phyloP scores from a whole-genome alignment of 108 stramenopile species.

The Stephanodiscus triporus region DNA sequence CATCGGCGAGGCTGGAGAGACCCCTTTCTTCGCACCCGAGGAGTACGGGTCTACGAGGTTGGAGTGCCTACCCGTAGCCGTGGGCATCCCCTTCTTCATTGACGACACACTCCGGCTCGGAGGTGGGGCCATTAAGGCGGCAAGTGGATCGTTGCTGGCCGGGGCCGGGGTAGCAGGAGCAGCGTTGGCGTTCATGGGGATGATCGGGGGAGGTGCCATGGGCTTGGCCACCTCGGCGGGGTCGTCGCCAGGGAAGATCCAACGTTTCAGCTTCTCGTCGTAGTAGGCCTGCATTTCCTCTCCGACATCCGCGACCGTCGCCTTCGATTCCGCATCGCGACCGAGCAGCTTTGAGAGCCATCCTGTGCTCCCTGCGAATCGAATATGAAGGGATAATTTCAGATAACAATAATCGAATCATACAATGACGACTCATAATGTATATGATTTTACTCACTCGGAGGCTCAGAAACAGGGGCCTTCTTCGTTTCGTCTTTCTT shows the following conservation, averaged over 20 bases:
- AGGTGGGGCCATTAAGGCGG: conserved; percentile 92
- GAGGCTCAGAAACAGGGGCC: conserved; percentile 47
- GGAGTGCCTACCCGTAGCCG: conserved; percentile 32
- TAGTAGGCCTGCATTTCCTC: conserved; percentile 85
- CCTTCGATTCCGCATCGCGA: conserved; percentile 66
- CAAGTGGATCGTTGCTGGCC: conserved; percentile 77
- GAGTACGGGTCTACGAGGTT: conserved; percentile 32
- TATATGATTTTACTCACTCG: conserved; percentile 29
- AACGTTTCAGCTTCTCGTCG: conserved; percentile 50
- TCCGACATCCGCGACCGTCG: conserved; percentile 67
- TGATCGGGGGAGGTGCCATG: conserved; percentile 81
- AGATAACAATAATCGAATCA: neutral
- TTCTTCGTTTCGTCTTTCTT: conserved; percentile 28
- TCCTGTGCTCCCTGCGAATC: conserved; percentile 44
- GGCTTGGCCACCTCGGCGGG: conserved; percentile 73
- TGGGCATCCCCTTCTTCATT: conserved; percentile 27
- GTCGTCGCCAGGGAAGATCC: conserved; percentile 87
- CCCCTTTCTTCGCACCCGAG: conserved; percentile 5
- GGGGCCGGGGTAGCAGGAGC: conserved; percentile 12
- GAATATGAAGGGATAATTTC: conserved; percentile 5
- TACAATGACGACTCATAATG: conserved; percentile 1
- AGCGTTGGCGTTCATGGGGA: conserved; percentile 25
- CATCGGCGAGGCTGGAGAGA: conserved; percentile 21
- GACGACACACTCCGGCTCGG: conserved; percentile 35
- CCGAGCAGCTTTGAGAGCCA: conserved; percentile 73